A percentile compares a stretch with the other conserved stretches of the same genome.
Evolutionary conservation across 768 basidiomycete genomes (phyloP).

Genomic region (Boletus rubroflammeus): DNA sequence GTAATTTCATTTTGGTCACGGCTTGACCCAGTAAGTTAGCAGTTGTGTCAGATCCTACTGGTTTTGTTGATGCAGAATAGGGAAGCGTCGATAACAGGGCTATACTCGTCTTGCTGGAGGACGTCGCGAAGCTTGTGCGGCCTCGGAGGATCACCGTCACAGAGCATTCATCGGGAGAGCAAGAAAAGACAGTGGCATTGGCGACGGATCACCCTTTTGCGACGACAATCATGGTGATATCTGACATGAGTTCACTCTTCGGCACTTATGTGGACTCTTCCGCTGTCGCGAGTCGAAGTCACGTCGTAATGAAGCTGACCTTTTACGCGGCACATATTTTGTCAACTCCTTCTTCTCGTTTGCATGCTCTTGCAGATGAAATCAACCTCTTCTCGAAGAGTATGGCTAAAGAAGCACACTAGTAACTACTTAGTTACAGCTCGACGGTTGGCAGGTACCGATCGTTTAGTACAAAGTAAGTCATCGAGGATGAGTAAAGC

Average conservation of each 20-base stretch:
- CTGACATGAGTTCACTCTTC: conserved; percentile 27
- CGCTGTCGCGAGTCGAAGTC: conserved; percentile 16
- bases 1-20: conserved; percentile 68
- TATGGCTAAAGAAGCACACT: conserved; percentile 22
- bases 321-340: conserved; percentile 68
- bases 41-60: background rate
- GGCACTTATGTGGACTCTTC: background rate
- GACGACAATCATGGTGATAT: conserved; percentile 22
- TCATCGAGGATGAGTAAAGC: background rate
- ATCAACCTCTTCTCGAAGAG: conserved; percentile 25
- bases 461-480: background rate
- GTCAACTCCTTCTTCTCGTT: conserved; percentile 41
- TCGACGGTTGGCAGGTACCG: background rate
- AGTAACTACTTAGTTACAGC: background rate
- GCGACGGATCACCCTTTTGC: conserved; percentile 14
- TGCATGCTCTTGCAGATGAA: conserved; percentile 45
- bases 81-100: conserved; percentile 35
- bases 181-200: background rate
- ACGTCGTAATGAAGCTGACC: conserved; percentile 55
- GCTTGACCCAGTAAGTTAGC: conserved; percentile 38
- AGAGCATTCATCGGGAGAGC: background rate
- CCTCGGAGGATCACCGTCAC: conserved; percentile 35
- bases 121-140: conserved; percentile 50
- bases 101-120: conserved; percentile 53
- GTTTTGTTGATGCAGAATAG: conserved; percentile 24